Percentiles rank a stretch among this genome's conserved stretches.
phyloP scores from a whole-genome alignment of 2,329 filamentous ascomycete species.

The Colletotrichum graminicola region DNA sequence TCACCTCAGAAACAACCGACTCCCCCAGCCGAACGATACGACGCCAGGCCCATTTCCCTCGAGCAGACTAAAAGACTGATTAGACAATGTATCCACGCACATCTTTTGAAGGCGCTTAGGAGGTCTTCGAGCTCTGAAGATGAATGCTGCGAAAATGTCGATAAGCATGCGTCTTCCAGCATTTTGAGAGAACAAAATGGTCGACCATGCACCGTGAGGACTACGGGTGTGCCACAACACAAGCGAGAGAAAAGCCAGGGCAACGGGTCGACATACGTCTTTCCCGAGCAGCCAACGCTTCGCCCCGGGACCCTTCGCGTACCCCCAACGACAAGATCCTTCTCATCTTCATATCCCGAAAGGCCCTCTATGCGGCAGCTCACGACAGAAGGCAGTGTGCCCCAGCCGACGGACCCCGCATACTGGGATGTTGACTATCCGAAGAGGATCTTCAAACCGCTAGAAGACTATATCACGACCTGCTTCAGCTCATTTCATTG shows the following conservation, averaged over 20 bases:
- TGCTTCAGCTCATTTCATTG: slow-evolving; percentile 78
- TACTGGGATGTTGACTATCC: slow-evolving; percentile 51
- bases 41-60: slow-evolving; percentile 62
- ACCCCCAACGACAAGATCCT: slow-evolving; percentile 51
- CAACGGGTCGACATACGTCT: slow-evolving; percentile 45
- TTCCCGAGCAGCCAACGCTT: slow-evolving; percentile 55
- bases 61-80: slow-evolving; percentile 69
- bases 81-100: slow-evolving; percentile 54
- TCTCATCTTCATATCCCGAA: slow-evolving; percentile 62
- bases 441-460: slow-evolving; percentile 76
- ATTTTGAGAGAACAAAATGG: background rate
- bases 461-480: slow-evolving; percentile 82
- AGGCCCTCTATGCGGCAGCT: slow-evolving; percentile 47
- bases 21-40: slow-evolving; percentile 33
- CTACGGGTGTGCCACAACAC: slow-evolving; percentile 7
- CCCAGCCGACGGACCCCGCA: slow-evolving; percentile 31
- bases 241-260: slow-evolving; percentile 33
- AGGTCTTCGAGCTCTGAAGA: slow-evolving; percentile 40
- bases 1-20: slow-evolving; percentile 34
- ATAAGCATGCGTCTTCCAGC: background rate
- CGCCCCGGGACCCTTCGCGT: slow-evolving; percentile 50
- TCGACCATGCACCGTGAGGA: slow-evolving; percentile 17
- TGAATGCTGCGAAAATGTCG: slow-evolving; percentile 26
- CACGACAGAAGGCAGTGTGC: slow-evolving; percentile 36
- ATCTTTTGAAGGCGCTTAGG: slow-evolving; percentile 50